A percentile compares a stretch with the other conserved stretches of the same genome.
These are phyloP conservation scores for Saturnispora besseyi DNA, from an alignment of 805 yeast genomes.

Conservation along the genomic window DNA sequence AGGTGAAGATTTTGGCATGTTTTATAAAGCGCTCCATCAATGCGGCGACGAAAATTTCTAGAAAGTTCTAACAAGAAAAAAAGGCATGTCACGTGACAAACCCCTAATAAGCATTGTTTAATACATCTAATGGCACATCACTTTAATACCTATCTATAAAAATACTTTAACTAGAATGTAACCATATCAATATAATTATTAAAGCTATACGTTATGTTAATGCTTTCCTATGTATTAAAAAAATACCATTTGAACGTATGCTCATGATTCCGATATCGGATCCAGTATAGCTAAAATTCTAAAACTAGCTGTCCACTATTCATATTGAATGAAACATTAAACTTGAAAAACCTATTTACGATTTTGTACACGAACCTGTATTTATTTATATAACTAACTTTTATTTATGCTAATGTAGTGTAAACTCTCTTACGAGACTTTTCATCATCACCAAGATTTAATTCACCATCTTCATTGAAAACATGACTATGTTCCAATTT, in stretches of 20 bases:
- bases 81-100: neutral
- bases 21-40: neutral
- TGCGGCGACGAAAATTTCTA: neutral
- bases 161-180: too few relatives aligned
- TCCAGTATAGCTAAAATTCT: too few relatives aligned
- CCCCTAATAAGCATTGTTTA: neutral
- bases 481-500: constrained; percentile 61
- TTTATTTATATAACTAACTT: neutral
- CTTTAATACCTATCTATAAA: too few relatives aligned
- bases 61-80: constrained; percentile 1
- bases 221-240: too few relatives aligned
- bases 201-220: too few relatives aligned
- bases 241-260: too few relatives aligned
- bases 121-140: too few relatives aligned
- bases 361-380: neutral
- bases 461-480: constrained; percentile 61
- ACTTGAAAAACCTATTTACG: neutral
- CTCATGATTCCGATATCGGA: too few relatives aligned
- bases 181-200: too few relatives aligned
- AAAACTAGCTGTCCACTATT: too few relatives aligned
- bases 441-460: constrained; percentile 25
- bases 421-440: constrained; percentile 65
- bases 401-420: constrained; percentile 23
- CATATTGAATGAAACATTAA: neutral
- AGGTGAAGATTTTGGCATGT: neutral